Percentiles rank a stretch among this genome's conserved stretches.
Evolutionary conservation across 2,329 filamentous ascomycete species (phyloP).

Genomic region (Biscogniauxia sp.): DNA sequence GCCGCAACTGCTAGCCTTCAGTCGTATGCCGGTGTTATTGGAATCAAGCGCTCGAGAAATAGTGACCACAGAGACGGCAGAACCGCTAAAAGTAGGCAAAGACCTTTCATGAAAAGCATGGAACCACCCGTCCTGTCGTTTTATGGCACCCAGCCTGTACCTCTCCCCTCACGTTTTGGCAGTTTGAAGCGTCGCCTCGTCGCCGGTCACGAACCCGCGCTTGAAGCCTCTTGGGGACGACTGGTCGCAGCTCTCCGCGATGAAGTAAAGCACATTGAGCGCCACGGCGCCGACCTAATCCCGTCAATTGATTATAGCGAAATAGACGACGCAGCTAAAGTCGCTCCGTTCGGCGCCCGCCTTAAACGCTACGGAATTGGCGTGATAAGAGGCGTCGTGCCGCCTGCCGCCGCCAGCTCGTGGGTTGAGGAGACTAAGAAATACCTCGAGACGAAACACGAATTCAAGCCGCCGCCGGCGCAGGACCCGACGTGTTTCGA

Average conservation of each 20-base stretch:
- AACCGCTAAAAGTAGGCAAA: constrained; percentile 31
- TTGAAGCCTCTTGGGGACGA: constrained; percentile 55
- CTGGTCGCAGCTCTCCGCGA: constrained; percentile 49
- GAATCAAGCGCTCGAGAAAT: constrained; percentile 30
- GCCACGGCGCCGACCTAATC: constrained; percentile 50
- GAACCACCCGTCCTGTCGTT: constrained; percentile 54
- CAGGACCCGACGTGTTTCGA: constrained; percentile 69
- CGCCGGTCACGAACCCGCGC: constrained; percentile 51
- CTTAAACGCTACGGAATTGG: constrained; percentile 63
- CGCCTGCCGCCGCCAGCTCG: constrained; percentile 51
- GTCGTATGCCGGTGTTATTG: constrained; percentile 18
- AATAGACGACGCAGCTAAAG: constrained; percentile 45
- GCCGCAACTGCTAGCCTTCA: constrained; percentile 9
- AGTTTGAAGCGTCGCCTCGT: constrained; percentile 55
- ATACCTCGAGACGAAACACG: constrained; percentile 53
- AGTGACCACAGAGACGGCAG: constrained; percentile 32
- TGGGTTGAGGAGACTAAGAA: constrained; percentile 57
- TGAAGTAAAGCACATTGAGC: constrained; percentile 52
- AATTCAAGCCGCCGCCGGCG: constrained; percentile 53
- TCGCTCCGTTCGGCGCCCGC: constrained; percentile 54
- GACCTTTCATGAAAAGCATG: constrained; percentile 37
- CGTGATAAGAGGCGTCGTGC: constrained; percentile 63
- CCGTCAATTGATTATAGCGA: constrained; percentile 55
- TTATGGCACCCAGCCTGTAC: constrained; percentile 55
- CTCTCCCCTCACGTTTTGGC: constrained; percentile 57